phyloP scores from a whole-genome alignment of 108 stramenopile genomes.

The Cyclotella atomus region DNA sequence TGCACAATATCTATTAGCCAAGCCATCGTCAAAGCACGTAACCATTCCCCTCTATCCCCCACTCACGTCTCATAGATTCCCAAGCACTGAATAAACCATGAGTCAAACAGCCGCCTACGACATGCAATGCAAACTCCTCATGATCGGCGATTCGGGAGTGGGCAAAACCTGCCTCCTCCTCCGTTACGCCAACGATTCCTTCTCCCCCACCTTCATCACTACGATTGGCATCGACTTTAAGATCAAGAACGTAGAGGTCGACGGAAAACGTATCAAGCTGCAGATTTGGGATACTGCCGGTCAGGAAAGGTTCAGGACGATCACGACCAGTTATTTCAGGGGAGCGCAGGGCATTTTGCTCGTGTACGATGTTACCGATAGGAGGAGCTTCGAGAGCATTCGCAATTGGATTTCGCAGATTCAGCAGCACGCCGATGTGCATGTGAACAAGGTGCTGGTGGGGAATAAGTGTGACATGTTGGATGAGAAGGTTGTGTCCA shows the following conservation, averaged over 20 bases:
- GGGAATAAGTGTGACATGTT: constrained; percentile 99
- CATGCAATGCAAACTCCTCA: constrained; percentile 99
- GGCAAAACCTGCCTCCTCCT: constrained; percentile 99
- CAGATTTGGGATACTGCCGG: constrained; percentile 97
- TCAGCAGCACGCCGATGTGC: constrained; percentile 96
- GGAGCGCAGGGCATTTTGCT: constrained; percentile 98
- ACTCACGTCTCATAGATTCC: not conserved
- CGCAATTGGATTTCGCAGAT: constrained; percentile 99
- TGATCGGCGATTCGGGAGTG: constrained; percentile 98
- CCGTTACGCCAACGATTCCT: constrained; percentile 99
- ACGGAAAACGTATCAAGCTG: constrained; percentile 94
- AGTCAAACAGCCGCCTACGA: constrained; percentile 85
- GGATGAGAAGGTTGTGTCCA: constrained; percentile 92
- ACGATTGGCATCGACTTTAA: constrained; percentile 99
- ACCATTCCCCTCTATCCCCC: no score
- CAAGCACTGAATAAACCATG: constrained; percentile 17
- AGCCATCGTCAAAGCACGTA: not conserved
- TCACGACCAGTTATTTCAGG: constrained; percentile 96
- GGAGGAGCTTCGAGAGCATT: constrained; percentile 96
- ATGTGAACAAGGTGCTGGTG: constrained; percentile 96
- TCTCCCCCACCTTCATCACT: constrained; percentile 97
- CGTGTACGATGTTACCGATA: constrained; percentile 99
- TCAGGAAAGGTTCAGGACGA: constrained; percentile 94
- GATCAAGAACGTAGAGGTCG: constrained; percentile 95
- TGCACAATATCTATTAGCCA: not conserved